Conservation (phyloP, 805 yeast genomes). For the Spathaspora arborariae region DNA sequence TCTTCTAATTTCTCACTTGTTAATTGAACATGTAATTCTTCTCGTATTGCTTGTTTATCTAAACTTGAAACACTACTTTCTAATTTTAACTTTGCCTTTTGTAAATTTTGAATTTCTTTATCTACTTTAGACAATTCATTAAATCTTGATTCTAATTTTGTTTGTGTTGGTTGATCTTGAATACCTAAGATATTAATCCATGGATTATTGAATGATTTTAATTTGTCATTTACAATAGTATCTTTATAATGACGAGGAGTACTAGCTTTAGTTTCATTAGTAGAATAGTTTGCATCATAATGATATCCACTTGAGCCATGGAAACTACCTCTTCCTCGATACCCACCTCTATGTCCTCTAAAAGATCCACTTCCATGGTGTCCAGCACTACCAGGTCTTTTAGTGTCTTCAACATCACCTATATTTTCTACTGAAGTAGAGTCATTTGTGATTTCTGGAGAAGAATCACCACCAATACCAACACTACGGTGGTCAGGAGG, state of each 20-base stretch:
- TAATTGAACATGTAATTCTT: constrained; percentile 32
- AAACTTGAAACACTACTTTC: constrained; percentile 14
- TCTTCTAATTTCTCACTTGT: constrained; percentile 49
- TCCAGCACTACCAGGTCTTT: background rate
- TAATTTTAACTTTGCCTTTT: constrained; percentile 19
- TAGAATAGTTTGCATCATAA: constrained; percentile 5
- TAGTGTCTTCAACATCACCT: background rate
- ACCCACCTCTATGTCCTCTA: constrained; percentile 10
- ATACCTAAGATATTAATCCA: constrained; percentile 31
- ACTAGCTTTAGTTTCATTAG: constrained; percentile 1
- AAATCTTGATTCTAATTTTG: constrained; percentile 22
- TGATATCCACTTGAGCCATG: constrained; percentile 2
- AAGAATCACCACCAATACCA: constrained; percentile 7
- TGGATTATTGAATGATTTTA: constrained; percentile 19
- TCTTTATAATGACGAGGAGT: constrained; percentile 8
- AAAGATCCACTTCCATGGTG: constrained; percentile 3
- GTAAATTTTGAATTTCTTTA: constrained; percentile 22
- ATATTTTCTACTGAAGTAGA: background rate
- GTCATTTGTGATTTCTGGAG: background rate
- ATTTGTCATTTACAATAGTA: constrained; percentile 3
- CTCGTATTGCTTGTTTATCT: constrained; percentile 25
- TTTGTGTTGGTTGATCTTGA: constrained; percentile 21
- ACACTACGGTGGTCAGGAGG: constrained; percentile 7
- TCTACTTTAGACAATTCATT: constrained; percentile 22
- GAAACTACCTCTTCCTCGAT: constrained; percentile 5